These are phyloP conservation scores for Inonotus obliquus DNA, from an alignment of 1,284 basidiomycete genomes.

Conservation along the genomic window DNA sequence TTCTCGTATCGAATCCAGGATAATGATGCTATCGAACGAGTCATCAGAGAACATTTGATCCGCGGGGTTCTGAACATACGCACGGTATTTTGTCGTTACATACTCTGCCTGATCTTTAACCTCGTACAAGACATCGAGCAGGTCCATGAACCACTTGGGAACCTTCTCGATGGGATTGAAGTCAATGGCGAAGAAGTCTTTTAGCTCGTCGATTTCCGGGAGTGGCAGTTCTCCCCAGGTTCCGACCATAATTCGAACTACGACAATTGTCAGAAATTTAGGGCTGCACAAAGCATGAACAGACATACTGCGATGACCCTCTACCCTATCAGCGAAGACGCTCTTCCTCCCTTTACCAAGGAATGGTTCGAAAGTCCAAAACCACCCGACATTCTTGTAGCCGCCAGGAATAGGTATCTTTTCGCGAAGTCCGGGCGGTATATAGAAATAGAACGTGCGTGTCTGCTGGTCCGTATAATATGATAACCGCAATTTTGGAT, in stretches of 20 bases:
- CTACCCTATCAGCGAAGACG: constrained; percentile 10
- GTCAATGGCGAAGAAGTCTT: constrained; percentile 7
- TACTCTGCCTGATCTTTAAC: neutral
- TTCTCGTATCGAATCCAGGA: constrained; percentile 18
- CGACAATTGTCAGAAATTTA: neutral
- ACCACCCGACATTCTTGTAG: constrained; percentile 12
- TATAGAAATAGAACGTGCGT: constrained; percentile 8
- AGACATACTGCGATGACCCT: constrained; percentile 17
- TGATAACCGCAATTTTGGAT: constrained; percentile 2
- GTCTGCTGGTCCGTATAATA: constrained; percentile 10
- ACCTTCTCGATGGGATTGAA: constrained; percentile 2
- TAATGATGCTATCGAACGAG: constrained; percentile 7
- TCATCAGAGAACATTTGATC: neutral
- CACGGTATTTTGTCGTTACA: constrained; percentile 10
- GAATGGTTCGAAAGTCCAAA: constrained; percentile 2
- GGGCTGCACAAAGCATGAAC: neutral
- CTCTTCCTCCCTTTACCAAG: constrained; percentile 5
- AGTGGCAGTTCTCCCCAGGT: constrained; percentile 5
- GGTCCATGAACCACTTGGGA: constrained; percentile 10
- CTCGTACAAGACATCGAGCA: constrained; percentile 10
- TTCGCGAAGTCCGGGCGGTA: constrained; percentile 11
- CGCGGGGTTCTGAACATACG: neutral
- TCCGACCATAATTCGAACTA: constrained; percentile 16
- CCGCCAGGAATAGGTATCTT: constrained; percentile 16
- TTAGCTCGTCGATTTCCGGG: constrained; percentile 11